Evolutionary conservation across 352 stramenopile species (phyloP), one percentile per base, ranked within the genome.

Genomic region (Phytopythium vexans): DNA sequence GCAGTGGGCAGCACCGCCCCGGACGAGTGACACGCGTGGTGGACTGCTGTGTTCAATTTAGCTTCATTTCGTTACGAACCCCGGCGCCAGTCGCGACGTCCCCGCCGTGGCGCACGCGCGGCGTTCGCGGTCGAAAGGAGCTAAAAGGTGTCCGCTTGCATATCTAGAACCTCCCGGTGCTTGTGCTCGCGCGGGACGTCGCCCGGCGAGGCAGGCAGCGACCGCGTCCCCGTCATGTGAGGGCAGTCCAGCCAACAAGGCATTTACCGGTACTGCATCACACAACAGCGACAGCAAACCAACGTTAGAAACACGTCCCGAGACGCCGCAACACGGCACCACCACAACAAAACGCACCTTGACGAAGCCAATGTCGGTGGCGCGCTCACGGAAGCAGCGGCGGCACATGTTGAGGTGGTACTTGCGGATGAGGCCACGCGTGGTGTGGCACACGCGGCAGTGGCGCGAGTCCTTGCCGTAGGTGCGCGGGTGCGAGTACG

Each of bases 401-500:
- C 94, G 89, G 88, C 94, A 98, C 83, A 98, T 97, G 76, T 96
- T 94, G 62, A 98, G 70, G 71, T 92, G 72, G 77, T 98, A 98
- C 84, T 98, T 98, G 73, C 91, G 83, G 79, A 98, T 98, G 52
- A 98, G 66, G 75, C 88, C 89, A 81, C 83, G 81, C 52, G 88
- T 94, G 47, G 87, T 95, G 65, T 92, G 80, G 82, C 89, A 97
- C 62, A 92, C 81, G 60, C 88, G 88, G 84, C 89, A 94, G 78
- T 92, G 84, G 62, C 81, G 82, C 67, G 84, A 94, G 79, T 94
- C 84, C 77, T 94, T 94, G 72, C 84, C 84, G 77, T 94, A 94
- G 66, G 68, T 92, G 62, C 84, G 81, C 49, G 81, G 81, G 82
- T 94, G 81, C 58, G 84, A 79, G 77, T 92, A 92, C 58, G 72